Evolutionary conservation across 257 asterid genomes (phyloP), one percentile per base, ranked within the genome.

Genomic region (Solanum etuberosum): DNA sequence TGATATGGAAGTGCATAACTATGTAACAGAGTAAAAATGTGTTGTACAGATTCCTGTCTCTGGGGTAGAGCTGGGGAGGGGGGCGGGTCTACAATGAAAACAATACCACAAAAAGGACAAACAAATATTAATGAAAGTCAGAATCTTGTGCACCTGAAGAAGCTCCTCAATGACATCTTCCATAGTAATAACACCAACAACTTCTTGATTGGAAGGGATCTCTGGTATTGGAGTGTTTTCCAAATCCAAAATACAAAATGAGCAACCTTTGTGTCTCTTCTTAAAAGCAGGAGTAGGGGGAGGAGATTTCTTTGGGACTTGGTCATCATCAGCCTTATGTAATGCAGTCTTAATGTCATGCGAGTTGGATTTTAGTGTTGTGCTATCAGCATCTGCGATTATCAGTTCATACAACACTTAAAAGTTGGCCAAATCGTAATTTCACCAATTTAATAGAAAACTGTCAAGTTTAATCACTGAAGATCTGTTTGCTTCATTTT

Each of bases 151-250:
- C 93, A 97, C 99, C 98, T 97, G 99, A 90, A 97, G 99, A 90
- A 97, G 99, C 93, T 97, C 99, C 94, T 97, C 99, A 32, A 97
- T 97, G 91, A 97, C 99, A 87, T 97, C 99, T 90, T 97, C 99
- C 99, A 97, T 96, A 86, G 95, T 88, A 83, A 97, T 97, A 63
- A 97, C 99, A 86, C 99, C 99, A 70, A 97, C 97, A 27, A 92
- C 98, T 81, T 92, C 94, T 92, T 97, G 96, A 91, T 93, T 89
- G 11, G 94, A 94, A 54, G 97, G 93, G 89, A 93, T 90, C 91
- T 92, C 98, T 2, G 99, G 99, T 81, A 97, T 91, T 10, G 97
- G 96, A 80, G 91, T 89, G 51, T 90, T 93, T 35, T 97, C 99
- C 87, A 97, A 87, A 92, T 97, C 99, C 88, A 97, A 88, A 81